Conservation (phyloP, 2,329 filamentous ascomycete species). For the Tolypocladium ovalisporum region DNA sequence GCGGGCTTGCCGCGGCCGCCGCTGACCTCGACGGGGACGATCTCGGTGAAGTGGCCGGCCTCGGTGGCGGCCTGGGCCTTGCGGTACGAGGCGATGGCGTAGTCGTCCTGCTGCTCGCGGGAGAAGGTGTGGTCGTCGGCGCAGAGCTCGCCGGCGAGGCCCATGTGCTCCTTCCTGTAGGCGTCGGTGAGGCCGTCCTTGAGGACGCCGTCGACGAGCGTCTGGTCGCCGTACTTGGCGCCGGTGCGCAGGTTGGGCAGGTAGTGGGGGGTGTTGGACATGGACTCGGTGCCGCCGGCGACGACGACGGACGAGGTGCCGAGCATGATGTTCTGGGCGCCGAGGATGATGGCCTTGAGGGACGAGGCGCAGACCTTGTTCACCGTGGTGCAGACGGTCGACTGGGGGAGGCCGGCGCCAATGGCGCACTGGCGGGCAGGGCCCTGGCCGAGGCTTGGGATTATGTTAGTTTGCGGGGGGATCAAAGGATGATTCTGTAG, state of each 20-base stretch:
- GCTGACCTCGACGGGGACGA: constrained; percentile 77
- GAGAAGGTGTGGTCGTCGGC: constrained; percentile 70
- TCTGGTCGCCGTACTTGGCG: constrained; percentile 88
- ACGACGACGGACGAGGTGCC: constrained; percentile 89
- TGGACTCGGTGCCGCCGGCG: constrained; percentile 91
- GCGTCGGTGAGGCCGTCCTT: constrained; percentile 93
- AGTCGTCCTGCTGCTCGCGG: constrained; percentile 84
- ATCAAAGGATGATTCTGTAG: not conserved
- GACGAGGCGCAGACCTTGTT: constrained; percentile 99
- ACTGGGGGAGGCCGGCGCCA: constrained; percentile 71
- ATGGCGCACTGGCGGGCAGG: constrained; percentile 91
- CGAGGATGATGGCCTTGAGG: constrained; percentile 88
- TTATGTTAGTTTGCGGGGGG: not conserved
- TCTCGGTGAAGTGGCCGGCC: constrained; percentile 77
- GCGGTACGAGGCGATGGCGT: constrained; percentile 91
- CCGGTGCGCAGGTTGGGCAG: constrained; percentile 77
- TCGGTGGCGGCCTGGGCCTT: constrained; percentile 81
- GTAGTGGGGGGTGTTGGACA: constrained; percentile 97
- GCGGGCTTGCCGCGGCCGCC: constrained; percentile 85
- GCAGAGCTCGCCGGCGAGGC: constrained; percentile 84
- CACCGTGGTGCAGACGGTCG: constrained; percentile 78
- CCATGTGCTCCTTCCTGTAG: constrained; percentile 97
- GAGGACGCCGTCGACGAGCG: constrained; percentile 79
- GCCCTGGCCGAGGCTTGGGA: constrained; percentile 75
- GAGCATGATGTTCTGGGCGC: constrained; percentile 93